These are phyloP conservation scores for Scedosporium boydii DNA, from an alignment of 2,329 filamentous ascomycete genomes.

Conservation along the genomic window DNA sequence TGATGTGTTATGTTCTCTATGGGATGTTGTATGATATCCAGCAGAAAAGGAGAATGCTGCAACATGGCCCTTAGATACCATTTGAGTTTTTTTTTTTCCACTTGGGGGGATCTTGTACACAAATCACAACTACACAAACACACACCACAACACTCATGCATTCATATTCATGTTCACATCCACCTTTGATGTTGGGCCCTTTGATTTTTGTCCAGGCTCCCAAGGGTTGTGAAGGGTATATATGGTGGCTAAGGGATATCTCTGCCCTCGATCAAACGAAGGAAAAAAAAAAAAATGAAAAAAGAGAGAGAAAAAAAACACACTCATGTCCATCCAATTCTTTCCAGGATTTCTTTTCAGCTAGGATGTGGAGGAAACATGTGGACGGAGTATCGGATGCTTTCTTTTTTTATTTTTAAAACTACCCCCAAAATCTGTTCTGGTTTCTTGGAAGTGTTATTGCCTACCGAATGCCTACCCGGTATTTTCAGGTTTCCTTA, in stretches of 20 bases:
- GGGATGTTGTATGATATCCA: neutral
- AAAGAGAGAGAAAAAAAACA: neutral
- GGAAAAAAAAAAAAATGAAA: neutral
- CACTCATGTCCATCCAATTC: neutral
- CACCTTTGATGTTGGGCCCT: neutral
- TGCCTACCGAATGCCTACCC: neutral
- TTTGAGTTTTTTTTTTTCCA: neutral
- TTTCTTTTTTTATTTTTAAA: neutral
- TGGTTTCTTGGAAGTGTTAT: neutral
- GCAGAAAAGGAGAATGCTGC: neutral
- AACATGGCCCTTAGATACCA: neutral
- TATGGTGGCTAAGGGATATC: neutral
- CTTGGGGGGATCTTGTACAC: no score
- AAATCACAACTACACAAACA: no score
- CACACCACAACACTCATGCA: neutral
- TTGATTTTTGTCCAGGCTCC: neutral
- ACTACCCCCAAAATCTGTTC: neutral
- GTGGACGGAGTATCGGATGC: neutral
- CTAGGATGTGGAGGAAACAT: no score
- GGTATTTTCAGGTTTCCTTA: neutral
- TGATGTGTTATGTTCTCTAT: neutral
- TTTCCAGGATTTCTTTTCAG: neutral
- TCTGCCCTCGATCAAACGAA: neutral
- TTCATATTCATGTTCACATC: neutral
- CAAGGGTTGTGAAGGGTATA: conserved; percentile 4